Evolutionary conservation across 805 yeast genomes (phyloP).

Genomic region (Candida xiaguanensis): DNA sequence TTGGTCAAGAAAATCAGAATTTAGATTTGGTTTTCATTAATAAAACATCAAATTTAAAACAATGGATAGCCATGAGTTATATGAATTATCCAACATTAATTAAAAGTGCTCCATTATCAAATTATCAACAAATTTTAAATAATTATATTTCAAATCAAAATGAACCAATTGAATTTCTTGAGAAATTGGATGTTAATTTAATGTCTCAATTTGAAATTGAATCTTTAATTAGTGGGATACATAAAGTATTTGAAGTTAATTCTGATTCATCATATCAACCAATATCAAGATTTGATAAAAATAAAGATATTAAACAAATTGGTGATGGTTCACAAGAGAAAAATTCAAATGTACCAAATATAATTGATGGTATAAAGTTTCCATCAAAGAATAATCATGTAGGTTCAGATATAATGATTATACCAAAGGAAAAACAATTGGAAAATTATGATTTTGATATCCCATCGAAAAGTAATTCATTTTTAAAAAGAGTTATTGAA

Average conservation of each 20-base stretch:
- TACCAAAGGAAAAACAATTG: constrained; percentile 4
- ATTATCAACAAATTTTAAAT: constrained; percentile 45
- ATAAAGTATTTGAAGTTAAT: constrained; percentile 25
- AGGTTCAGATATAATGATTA: constrained; percentile 12
- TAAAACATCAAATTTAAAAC: constrained; percentile 58
- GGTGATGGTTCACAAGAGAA: constrained; percentile 19
- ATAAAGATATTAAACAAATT: constrained; percentile 17
- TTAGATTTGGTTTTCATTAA: constrained; percentile 56
- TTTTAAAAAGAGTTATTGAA: constrained; percentile 36
- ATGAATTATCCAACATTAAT: constrained; percentile 76
- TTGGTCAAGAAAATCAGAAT: constrained; percentile 16
- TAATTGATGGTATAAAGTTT: constrained; percentile 36
- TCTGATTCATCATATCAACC: constrained; percentile 36
- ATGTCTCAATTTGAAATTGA: constrained; percentile 20
- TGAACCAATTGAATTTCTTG: constrained; percentile 12
- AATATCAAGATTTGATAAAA: constrained; percentile 21
- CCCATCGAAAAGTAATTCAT: not conserved
- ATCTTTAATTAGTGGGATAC: constrained; percentile 31
- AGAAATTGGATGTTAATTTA: constrained; percentile 15
- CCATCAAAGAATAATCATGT: constrained; percentile 12
- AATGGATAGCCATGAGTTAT: constrained; percentile 86
- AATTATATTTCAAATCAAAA: constrained; percentile 15
- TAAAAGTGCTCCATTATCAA: constrained; percentile 71
- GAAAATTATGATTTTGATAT: not conserved
- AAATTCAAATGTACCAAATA: constrained; percentile 16